A percentile compares a stretch with the other conserved stretches of the same genome.
phyloP scores from a whole-genome alignment of 371 early-diverging fungal genomes.

The Basidiobolus meristosporus region DNA sequence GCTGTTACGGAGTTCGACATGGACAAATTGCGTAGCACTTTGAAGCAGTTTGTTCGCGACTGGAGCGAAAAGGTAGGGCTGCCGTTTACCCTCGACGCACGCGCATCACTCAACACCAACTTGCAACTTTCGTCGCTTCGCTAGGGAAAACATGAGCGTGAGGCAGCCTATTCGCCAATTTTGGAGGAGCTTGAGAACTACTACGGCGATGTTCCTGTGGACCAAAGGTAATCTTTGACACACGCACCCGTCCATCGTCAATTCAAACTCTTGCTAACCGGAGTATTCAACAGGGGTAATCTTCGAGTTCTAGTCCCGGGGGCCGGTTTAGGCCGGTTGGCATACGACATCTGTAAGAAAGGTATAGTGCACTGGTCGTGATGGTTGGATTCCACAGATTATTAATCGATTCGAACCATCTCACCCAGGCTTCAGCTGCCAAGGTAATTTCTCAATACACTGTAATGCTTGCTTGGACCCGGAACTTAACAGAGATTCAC shows the following conservation, averaged over 20 bases:
- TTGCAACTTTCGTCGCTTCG: background rate
- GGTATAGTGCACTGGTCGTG: conserved; percentile 12
- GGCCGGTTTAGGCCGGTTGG: conserved; percentile 79
- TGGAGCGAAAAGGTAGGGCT: conserved; percentile 56
- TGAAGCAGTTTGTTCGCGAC: conserved; percentile 85
- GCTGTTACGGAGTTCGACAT: conserved; percentile 47
- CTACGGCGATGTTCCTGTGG: conserved; percentile 18
- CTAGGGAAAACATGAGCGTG: conserved; percentile 59
- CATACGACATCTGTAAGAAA: conserved; percentile 57
- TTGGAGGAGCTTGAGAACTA: conserved; percentile 38
- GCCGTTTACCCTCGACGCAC: background rate
- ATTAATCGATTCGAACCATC: background rate
- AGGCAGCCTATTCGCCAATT: conserved; percentile 60
- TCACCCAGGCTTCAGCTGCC: conserved; percentile 48
- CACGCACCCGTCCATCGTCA: background rate
- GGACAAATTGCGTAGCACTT: conserved; percentile 72
- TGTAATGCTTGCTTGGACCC: background rate
- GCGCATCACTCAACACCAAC: background rate
- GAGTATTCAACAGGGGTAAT: conserved; percentile 13
- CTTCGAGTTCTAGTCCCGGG: conserved; percentile 66
- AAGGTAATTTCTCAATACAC: conserved; percentile 39
- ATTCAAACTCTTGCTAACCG: background rate
- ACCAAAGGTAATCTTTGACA: conserved; percentile 15
- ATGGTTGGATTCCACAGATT: background rate
- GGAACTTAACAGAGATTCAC: no score